These are phyloP conservation scores for Ophiostoma piceae DNA, from an alignment of 2,329 filamentous ascomycete genomes.

Conservation along the genomic window DNA sequence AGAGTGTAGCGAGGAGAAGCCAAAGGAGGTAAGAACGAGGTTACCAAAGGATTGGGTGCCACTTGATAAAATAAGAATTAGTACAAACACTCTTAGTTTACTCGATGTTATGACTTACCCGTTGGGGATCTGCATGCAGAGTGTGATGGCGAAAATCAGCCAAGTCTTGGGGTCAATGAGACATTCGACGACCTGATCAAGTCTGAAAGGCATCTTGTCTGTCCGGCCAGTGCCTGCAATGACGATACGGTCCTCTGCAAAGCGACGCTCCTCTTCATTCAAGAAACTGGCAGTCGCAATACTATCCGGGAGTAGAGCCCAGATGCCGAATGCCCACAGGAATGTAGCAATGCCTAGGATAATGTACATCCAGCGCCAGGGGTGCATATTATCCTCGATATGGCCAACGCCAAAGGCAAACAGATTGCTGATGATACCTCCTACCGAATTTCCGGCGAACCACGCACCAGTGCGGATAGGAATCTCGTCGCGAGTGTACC, in stretches of 20 bases:
- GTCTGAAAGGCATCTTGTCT: background rate
- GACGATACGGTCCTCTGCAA: constrained; percentile 4
- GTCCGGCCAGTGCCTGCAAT: constrained; percentile 12
- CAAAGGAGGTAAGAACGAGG: constrained; percentile 9
- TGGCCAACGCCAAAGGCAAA: constrained; percentile 14
- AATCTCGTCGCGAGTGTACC: constrained; percentile 13
- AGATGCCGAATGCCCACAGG: constrained; percentile 11
- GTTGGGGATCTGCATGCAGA: constrained; percentile 16
- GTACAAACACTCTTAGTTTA: background rate
- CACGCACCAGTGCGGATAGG: constrained; percentile 3
- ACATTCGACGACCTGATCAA: background rate
- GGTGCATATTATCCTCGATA: constrained; percentile 10
- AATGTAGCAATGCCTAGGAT: constrained; percentile 6
- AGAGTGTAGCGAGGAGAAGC: constrained; percentile 1
- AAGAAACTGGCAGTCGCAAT: constrained; percentile 6
- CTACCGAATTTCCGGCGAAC: constrained; percentile 13
- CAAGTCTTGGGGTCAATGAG: constrained; percentile 11
- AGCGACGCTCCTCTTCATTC: background rate
- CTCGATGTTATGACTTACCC: background rate
- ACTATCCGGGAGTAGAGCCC: constrained; percentile 2
- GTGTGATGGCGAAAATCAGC: constrained; percentile 13
- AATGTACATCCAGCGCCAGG: constrained; percentile 15
- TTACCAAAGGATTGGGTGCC: constrained; percentile 14
- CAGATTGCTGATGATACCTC: constrained; percentile 6
- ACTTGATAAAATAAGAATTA: background rate